These are phyloP conservation scores for Penicillium sp. DNA, from an alignment of 2,329 filamentous ascomycete genomes.

Conservation along the genomic window DNA sequence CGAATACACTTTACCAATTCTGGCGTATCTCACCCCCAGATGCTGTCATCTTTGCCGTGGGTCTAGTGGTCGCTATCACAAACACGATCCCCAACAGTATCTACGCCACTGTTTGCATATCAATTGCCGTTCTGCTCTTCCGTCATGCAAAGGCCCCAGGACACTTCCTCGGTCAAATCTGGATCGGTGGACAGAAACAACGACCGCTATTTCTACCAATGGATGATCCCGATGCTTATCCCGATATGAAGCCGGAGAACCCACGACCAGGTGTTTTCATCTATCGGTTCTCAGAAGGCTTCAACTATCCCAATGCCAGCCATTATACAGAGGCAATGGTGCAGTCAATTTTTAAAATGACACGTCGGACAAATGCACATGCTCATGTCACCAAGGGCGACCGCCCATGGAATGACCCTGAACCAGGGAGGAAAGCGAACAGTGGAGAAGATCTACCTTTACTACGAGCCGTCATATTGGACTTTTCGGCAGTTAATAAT, in stretches of 20 bases:
- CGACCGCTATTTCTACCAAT: slow-evolving; percentile 76
- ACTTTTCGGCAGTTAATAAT: slow-evolving; percentile 86
- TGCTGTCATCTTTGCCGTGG: slow-evolving; percentile 81
- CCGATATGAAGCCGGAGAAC: slow-evolving; percentile 65
- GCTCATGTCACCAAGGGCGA: slow-evolving; percentile 64
- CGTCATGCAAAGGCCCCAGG: slow-evolving; percentile 74
- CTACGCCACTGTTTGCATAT: slow-evolving; percentile 73
- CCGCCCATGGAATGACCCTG: slow-evolving; percentile 88
- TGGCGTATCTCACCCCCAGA: slow-evolving; percentile 87
- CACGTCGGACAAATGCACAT: slow-evolving; percentile 66
- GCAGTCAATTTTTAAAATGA: slow-evolving; percentile 60
- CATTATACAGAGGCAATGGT: slow-evolving; percentile 74
- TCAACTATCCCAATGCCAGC: slow-evolving; percentile 88
- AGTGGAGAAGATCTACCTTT: slow-evolving; percentile 52
- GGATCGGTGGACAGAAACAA: slow-evolving; percentile 60
- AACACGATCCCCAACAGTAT: slow-evolving; percentile 84
- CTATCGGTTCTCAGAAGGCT: slow-evolving; percentile 84
- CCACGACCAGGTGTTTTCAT: slow-evolving; percentile 90
- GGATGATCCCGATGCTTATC: slow-evolving; percentile 78
- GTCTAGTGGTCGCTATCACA: slow-evolving; percentile 83
- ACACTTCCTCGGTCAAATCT: slow-evolving; percentile 74
- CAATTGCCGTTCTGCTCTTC: slow-evolving; percentile 70
- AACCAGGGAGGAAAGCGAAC: slow-evolving; percentile 45
- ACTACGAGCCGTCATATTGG: slow-evolving; percentile 78
- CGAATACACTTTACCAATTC: slow-evolving; percentile 84